phyloP scores from a whole-genome alignment of 345 rosid species.

The Streptanthus diversifolius region DNA sequence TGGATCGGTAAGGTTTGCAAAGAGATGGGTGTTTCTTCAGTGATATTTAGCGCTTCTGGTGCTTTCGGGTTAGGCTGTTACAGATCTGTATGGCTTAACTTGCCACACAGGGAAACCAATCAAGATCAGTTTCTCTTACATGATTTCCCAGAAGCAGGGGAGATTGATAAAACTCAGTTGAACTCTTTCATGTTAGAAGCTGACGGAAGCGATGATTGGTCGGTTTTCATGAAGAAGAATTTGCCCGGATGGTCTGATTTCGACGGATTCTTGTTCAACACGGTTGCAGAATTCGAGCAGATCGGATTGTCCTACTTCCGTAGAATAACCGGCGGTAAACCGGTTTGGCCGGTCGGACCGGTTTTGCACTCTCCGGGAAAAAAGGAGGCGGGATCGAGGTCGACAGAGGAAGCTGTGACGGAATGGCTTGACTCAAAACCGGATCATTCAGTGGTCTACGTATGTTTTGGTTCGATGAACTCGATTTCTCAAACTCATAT shows the following conservation, averaged over 20 bases:
- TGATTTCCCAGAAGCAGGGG: constrained; percentile 56
- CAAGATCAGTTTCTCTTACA: constrained; percentile 42
- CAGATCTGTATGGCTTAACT: constrained; percentile 49
- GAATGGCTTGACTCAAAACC: constrained; percentile 67
- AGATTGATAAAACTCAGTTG: constrained; percentile 47
- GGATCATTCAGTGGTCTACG: constrained; percentile 49
- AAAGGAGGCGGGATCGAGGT: constrained; percentile 7
- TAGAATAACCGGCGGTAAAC: constrained; percentile 36
- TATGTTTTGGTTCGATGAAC: constrained; percentile 70
- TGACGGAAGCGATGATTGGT: constrained; percentile 53
- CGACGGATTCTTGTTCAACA: constrained; percentile 57
- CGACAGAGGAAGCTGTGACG: constrained; percentile 29
- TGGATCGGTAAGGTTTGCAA: constrained; percentile 56
- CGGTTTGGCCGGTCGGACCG: constrained; percentile 64
- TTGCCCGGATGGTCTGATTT: constrained; percentile 46
- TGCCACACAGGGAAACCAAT: constrained; percentile 37
- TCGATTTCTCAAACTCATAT: constrained; percentile 52
- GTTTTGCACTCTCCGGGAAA: constrained; percentile 38
- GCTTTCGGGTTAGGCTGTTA: constrained; percentile 52
- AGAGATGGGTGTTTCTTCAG: constrained; percentile 50
- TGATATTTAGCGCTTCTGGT: constrained; percentile 41
- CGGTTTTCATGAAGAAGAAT: constrained; percentile 40
- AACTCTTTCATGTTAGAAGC: constrained; percentile 42
- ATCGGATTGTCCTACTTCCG: constrained; percentile 50
- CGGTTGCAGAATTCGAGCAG: constrained; percentile 54